A percentile compares a stretch with the other conserved stretches of the same genome.
phyloP scores from a whole-genome alignment of 768 basidiomycete genomes.

The Mycena olivaceomarginata region DNA sequence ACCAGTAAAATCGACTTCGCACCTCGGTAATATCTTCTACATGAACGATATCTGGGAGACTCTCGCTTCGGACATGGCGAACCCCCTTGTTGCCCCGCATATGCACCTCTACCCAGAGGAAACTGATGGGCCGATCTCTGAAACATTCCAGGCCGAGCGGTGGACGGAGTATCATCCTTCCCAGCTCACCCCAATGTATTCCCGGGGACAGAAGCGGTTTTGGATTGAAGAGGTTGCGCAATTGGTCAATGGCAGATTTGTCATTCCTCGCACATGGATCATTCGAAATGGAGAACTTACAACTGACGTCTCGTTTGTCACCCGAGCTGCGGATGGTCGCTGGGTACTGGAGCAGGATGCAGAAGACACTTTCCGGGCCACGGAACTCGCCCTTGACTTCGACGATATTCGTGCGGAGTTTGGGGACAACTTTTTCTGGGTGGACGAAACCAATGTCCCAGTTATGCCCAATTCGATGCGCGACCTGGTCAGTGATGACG shows the following conservation, averaged over 20 bases:
- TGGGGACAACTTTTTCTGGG: not conserved
- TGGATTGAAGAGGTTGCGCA: no score
- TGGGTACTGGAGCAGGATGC: not conserved
- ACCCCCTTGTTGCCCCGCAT: no score
- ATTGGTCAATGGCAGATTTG: no score
- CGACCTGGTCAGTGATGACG: not conserved
- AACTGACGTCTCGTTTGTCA: not conserved
- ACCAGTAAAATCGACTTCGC: not conserved
- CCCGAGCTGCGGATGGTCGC: not conserved
- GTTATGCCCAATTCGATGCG: not conserved
- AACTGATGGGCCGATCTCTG: constrained; percentile 29
- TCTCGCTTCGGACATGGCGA: no score
- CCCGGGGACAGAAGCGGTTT: not conserved
- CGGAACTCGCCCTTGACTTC: not conserved
- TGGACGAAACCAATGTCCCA: not conserved
- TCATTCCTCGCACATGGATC: no score
- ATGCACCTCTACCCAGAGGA: no score
- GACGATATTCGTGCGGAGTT: not conserved
- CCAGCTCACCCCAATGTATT: constrained; percentile 41
- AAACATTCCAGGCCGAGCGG: constrained; percentile 41
- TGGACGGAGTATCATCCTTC: constrained; percentile 36
- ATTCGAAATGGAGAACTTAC: not conserved
- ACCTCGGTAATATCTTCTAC: not conserved
- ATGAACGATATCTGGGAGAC: no score
- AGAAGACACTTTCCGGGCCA: not conserved